A percentile compares a stretch with the other conserved stretches of the same genome.
Conservation (phyloP, 495 filamentous ascomycete species). For the Saxispiralis lemnorum region DNA sequence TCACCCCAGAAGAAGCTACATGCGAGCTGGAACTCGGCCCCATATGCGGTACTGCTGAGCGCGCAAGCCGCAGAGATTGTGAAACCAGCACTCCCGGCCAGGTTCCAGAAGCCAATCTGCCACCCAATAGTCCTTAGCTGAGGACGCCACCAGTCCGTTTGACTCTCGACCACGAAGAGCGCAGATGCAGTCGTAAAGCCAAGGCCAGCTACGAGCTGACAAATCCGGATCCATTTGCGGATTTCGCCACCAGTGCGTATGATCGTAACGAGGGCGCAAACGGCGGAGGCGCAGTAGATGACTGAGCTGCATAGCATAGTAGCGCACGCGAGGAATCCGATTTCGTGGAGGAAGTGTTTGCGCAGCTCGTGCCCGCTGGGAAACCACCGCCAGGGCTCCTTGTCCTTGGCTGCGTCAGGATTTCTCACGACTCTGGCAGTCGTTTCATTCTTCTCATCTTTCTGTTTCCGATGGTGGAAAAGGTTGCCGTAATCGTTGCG, state of each 20-base stretch:
- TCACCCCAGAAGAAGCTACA: background rate
- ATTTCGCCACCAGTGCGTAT: conserved; percentile 27
- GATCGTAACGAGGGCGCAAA: conserved; percentile 35
- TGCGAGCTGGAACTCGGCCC: conserved; percentile 5
- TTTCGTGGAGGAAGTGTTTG: conserved; percentile 43
- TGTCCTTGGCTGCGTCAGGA: background rate
- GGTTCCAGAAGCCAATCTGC: conserved; percentile 12
- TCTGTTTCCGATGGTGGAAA: no score
- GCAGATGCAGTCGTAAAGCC: conserved; percentile 11
- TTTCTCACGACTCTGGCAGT: no score
- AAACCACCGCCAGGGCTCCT: conserved; percentile 36
- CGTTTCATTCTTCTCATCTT: no score
- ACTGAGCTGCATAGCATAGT: conserved; percentile 42
- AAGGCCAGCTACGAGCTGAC: conserved; percentile 10
- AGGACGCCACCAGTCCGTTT: conserved; percentile 14
- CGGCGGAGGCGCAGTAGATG: conserved; percentile 47
- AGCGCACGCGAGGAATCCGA: conserved; percentile 48
- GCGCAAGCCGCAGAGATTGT: conserved; percentile 31
- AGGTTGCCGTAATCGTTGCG: conserved; percentile 29
- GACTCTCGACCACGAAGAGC: conserved; percentile 10
- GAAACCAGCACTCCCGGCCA: conserved; percentile 12
- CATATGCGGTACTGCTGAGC: conserved; percentile 33
- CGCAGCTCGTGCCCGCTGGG: conserved; percentile 37
- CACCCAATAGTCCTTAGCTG: conserved; percentile 6
- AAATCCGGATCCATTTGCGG: conserved; percentile 32